phyloP scores from a whole-genome alignment of 192 early-diverging fungal species.

The Podila horticola region DNA sequence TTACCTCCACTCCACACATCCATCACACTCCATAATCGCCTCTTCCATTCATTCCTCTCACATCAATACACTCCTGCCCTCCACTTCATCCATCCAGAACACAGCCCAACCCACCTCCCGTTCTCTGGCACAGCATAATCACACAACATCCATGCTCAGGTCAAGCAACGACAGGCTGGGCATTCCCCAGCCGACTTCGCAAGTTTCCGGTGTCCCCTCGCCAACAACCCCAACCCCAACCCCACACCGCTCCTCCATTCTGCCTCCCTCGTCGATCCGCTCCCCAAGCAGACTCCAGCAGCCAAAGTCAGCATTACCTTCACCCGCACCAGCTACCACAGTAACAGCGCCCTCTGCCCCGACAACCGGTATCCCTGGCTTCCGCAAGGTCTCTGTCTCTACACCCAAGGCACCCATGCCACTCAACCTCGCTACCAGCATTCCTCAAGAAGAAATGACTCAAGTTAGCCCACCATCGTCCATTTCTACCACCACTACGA shows the following conservation, averaged over 20 bases:
- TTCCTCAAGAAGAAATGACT: background rate
- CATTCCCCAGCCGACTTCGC: constrained; percentile 13
- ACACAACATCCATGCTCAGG: constrained; percentile 11
- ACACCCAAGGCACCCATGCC: constrained; percentile 10
- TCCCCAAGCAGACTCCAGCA: constrained; percentile 10
- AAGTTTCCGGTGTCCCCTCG: constrained; percentile 10
- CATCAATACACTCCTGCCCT: no score
- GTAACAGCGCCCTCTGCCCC: background rate
- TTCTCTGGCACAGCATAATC: no score
- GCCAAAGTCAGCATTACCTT: constrained; percentile 8
- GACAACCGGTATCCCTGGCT: background rate
- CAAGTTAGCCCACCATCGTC: background rate
- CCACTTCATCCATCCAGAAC: background rate
- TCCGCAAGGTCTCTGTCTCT: constrained; percentile 16
- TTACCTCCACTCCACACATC: background rate
- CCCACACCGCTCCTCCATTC: constrained; percentile 26
- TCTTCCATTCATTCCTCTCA: background rate
- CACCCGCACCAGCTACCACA: background rate
- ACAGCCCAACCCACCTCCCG: background rate
- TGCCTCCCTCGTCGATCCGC: background rate
- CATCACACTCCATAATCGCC: background rate
- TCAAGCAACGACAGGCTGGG: constrained; percentile 4
- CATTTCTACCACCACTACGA: background rate
- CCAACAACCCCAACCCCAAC: constrained; percentile 1
- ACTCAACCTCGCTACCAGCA: background rate